phyloP scores from a whole-genome alignment of 352 stramenopile genomes.

The Globisporangium uncinulatum region DNA sequence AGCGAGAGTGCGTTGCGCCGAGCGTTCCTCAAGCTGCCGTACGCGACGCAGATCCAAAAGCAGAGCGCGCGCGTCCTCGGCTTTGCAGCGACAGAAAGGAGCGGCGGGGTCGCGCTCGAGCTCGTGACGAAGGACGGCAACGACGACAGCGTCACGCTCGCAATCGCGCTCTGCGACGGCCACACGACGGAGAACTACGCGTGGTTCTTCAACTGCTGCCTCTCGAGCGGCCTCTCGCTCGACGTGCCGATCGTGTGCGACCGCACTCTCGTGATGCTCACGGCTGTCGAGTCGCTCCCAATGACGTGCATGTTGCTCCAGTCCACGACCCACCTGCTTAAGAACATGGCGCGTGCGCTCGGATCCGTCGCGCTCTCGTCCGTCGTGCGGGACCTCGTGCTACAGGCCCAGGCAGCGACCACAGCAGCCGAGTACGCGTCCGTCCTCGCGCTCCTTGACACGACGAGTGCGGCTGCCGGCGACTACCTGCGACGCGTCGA shows the following conservation, averaged over 20 bases:
- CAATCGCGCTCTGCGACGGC: constrained; percentile 29
- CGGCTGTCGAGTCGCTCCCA: constrained; percentile 23
- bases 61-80: constrained; percentile 28
- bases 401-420: constrained; percentile 25
- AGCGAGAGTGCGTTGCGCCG: constrained; percentile 24
- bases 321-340: constrained; percentile 30
- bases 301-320: constrained; percentile 32
- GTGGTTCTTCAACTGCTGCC: constrained; percentile 40
- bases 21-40: constrained; percentile 45
- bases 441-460: constrained; percentile 15
- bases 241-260: constrained; percentile 42
- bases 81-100: constrained; percentile 23
- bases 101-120: constrained; percentile 24
- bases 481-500: constrained; percentile 22
- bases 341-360: constrained; percentile 18
- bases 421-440: constrained; percentile 30
- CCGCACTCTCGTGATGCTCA: constrained; percentile 18
- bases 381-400: constrained; percentile 23
- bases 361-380: constrained; percentile 9
- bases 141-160: constrained; percentile 31
- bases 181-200: constrained; percentile 27
- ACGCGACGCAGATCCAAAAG: constrained; percentile 25
- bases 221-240: constrained; percentile 26
- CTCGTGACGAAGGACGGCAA: constrained; percentile 43
- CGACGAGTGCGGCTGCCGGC: constrained; percentile 17